phyloP scores from a whole-genome alignment of 202 grass and related monocot species.

The Panicum hallii region DNA sequence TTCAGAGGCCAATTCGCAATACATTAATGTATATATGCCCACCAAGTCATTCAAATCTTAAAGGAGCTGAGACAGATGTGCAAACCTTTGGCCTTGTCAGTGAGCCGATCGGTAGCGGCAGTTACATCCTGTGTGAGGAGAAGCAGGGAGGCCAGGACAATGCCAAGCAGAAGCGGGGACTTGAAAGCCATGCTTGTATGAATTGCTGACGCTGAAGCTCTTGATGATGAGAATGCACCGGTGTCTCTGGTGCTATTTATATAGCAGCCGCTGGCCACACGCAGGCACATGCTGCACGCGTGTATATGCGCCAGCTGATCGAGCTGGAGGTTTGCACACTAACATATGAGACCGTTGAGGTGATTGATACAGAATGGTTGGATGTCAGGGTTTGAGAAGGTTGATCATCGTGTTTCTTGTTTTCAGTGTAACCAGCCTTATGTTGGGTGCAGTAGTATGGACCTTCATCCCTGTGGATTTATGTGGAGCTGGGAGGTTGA shows the following conservation, averaged over 20 bases:
- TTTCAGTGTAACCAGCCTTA: background rate
- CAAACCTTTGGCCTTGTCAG: constrained; percentile 17
- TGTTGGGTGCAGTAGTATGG: background rate
- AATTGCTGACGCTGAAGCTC: background rate
- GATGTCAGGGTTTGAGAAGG: constrained; percentile 7
- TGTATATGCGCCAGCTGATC: background rate
- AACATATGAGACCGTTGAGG: background rate
- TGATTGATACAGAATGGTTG: background rate
- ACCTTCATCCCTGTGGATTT: constrained; percentile 3
- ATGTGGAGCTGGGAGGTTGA: background rate
- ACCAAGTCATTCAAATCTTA: background rate
- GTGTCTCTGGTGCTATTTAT: constrained; percentile 2
- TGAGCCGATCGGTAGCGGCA: constrained; percentile 9
- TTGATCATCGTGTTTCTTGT: background rate
- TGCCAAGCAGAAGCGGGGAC: constrained; percentile 12
- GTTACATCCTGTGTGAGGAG: constrained; percentile 3
- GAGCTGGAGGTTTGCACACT: no score
- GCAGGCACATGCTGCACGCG: background rate
- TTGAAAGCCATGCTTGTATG: constrained; percentile 15
- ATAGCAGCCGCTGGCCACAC: background rate
- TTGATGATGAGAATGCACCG: background rate
- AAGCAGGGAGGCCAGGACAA: constrained; percentile 21
- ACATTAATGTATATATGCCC: background rate
- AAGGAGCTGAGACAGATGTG: background rate
- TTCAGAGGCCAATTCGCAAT: background rate